phyloP scores from a whole-genome alignment of 1,139 yeast genomes.

The Sugiyamaella castrensis region DNA sequence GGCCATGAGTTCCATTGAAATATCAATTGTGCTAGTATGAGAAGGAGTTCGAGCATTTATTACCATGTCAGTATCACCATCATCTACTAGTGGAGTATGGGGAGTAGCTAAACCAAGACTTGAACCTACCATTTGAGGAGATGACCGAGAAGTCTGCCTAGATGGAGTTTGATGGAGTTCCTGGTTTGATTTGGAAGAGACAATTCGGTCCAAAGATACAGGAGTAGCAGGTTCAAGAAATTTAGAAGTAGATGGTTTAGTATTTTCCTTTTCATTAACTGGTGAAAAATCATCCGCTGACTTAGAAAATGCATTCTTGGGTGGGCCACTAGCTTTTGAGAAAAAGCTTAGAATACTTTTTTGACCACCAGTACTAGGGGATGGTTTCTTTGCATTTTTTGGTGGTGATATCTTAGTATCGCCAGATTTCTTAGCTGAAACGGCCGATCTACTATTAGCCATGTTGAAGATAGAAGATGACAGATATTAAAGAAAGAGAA shows the following conservation, averaged over 20 bases:
- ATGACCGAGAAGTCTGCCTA: constrained; percentile 1
- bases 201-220: constrained; percentile 8
- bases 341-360: constrained; percentile 27
- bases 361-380: constrained; percentile 14
- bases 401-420: constrained; percentile 2
- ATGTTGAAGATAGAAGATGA: too few relatives aligned
- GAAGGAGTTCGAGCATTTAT: constrained; percentile 8
- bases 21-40: constrained; percentile 10
- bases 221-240: constrained; percentile 7
- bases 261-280: constrained; percentile 2
- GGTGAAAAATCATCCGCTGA: too few relatives aligned
- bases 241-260: constrained; percentile 5
- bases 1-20: constrained; percentile 9
- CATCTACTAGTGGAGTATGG: constrained; percentile 12
- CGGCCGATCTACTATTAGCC: too few relatives aligned
- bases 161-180: constrained; percentile 14
- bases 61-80: background rate
- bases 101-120: constrained; percentile 15
- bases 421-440: too few relatives aligned
- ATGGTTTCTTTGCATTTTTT: background rate
- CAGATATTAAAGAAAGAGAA: too few relatives aligned
- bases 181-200: constrained; percentile 1
- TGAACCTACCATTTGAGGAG: constrained; percentile 5
- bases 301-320: constrained; percentile 5
- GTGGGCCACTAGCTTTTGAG: constrained; percentile 18